Conservation (phyloP, 1,139 yeast species). For the Zhuliangozyma parablackwelliae region DNA sequence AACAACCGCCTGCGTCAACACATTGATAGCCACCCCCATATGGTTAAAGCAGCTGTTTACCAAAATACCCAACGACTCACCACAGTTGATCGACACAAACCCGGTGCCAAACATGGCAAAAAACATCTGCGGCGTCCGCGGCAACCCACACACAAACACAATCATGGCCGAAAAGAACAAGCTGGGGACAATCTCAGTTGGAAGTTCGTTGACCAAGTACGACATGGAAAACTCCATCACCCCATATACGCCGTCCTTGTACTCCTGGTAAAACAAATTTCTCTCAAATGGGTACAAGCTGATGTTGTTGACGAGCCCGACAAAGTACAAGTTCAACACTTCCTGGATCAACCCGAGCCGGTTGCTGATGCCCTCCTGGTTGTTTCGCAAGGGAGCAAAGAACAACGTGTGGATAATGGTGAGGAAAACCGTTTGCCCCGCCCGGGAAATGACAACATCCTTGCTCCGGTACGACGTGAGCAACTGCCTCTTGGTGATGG, state of each 20-base stretch:
- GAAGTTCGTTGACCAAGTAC: conserved; percentile 67
- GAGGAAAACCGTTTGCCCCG: conserved; percentile 62
- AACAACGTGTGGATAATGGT: conserved; percentile 65
- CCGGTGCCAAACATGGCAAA: conserved; percentile 60
- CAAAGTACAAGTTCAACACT: conserved; percentile 65
- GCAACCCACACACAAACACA: conserved; percentile 70
- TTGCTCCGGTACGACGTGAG: conserved; percentile 54
- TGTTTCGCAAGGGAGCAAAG: conserved; percentile 63
- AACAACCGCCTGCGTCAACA: conserved; percentile 59
- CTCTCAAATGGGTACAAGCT: conserved; percentile 73
- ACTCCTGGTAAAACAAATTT: conserved; percentile 74
- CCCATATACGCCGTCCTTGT: conserved; percentile 69
- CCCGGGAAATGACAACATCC: conserved; percentile 61
- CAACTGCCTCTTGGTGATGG: conserved; percentile 31
- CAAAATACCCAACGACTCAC: conserved; percentile 78
- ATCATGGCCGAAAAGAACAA: conserved; percentile 56
- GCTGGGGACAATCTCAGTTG: conserved; percentile 62
- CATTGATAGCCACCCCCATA: conserved; percentile 74
- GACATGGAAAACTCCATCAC: conserved; percentile 60
- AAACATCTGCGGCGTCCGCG: conserved; percentile 63
- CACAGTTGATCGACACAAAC: conserved; percentile 60
- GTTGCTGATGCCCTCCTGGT: conserved; percentile 55
- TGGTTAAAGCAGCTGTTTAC: conserved; percentile 72
- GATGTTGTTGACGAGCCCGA: conserved; percentile 75
- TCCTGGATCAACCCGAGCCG: conserved; percentile 77